phyloP scores from a whole-genome alignment of 2,329 filamentous ascomycete species.

The Dactylellina cionopaga region DNA sequence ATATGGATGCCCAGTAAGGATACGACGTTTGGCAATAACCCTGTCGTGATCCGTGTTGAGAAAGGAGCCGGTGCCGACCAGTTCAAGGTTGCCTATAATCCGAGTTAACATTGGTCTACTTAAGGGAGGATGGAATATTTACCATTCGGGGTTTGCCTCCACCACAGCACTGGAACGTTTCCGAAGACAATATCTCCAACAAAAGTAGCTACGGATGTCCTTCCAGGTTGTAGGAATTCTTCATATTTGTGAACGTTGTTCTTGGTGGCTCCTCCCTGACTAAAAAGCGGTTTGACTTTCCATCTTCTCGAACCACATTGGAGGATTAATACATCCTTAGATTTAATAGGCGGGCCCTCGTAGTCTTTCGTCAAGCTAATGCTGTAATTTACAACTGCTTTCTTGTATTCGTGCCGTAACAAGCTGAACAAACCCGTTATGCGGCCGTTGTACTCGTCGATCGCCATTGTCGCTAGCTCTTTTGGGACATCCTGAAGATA shows the following conservation, averaged over 20 bases:
- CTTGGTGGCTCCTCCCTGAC: constrained; percentile 88
- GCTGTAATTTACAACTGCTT: constrained; percentile 86
- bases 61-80: constrained; percentile 87
- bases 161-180: constrained; percentile 77
- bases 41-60: constrained; percentile 78
- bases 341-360: constrained; percentile 75
- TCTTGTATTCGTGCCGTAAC: constrained; percentile 93
- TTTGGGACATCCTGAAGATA: constrained; percentile 73
- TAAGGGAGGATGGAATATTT: background rate
- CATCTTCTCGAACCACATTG: constrained; percentile 90
- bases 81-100: constrained; percentile 66
- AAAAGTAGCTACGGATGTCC: constrained; percentile 87
- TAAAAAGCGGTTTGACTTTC: constrained; percentile 89
- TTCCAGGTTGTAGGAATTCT: constrained; percentile 88
- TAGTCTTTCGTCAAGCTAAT: constrained; percentile 84
- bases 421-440: constrained; percentile 80
- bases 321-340: constrained; percentile 90
- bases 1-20: constrained; percentile 94
- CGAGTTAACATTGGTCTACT: constrained; percentile 53
- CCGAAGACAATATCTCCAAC: constrained; percentile 93
- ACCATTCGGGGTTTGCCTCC: constrained; percentile 49
- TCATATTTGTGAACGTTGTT: constrained; percentile 93
- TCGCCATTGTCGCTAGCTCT: constrained; percentile 62
- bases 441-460: constrained; percentile 64
- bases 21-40: constrained; percentile 90